Base-by-base conservation (phyloP, 192 early-diverging fungal genomes). In the Coemansia sp. region DNA sequence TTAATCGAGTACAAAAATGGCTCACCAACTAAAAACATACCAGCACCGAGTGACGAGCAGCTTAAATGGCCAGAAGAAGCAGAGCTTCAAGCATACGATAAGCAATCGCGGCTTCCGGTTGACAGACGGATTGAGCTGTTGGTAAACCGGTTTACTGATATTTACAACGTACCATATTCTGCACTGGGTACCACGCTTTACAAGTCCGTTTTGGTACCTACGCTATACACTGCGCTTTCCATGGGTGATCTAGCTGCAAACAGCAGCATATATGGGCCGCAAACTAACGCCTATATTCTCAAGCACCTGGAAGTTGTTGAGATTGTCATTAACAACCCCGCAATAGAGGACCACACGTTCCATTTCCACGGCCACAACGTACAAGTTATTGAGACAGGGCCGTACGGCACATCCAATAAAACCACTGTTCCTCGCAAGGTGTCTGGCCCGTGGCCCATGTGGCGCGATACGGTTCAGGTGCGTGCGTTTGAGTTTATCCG, bases 321-420 rank as follows among this genome's bases (percentile, higher is more conserved):
- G 75, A 75, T 93, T 60, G 72, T 89, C 35, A 74, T 93, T 48
- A 87, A 83, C 72, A 95, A 91, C 67, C 57, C 82, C 14, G 87
- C 90, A 55, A 51, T 60, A 41, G 84, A 86, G 25, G 72, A 75
- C 53, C 93, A 95, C 38, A 63, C 84, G 65, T 79, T 93, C 83
- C 93, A 95, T 71, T 71, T 93, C 14, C 93, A 95, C 66, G 93
- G 93, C 10, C 91, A 95, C 70, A 66, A 69, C 7, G 93, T 95
- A 85, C 89, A 93, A 72, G 77, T 95, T 52, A 79, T 88, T n/a
- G 85, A 82, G 47, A 81, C 8, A 92, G 84, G 87, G 47, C 58
- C 45, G 2, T 43, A 15, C 8, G 8, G 49, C 11, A n/a, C n/a
- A n/a, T n/a, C n/a, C 10, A 22, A 25, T 19, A n/a, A n/a, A n/a